Conservation (phyloP, 768 basidiomycete species). For the Cantharellus anzutake region DNA sequence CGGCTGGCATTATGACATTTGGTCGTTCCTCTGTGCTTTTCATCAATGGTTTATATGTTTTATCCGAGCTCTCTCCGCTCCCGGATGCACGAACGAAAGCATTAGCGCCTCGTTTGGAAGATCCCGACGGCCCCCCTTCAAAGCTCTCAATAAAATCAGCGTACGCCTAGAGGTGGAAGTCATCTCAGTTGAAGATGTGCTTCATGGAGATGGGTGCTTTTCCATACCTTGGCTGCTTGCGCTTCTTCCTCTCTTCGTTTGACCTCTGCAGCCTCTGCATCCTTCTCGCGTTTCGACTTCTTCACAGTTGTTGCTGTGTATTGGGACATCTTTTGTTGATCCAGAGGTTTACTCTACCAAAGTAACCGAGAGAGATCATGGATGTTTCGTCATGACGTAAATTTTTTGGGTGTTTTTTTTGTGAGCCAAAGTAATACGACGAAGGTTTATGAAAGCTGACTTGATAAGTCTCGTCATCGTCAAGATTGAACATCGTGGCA, state of each 20-base stretch:
- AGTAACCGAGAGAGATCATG: conserved; percentile 17
- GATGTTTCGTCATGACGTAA: conserved; percentile 16
- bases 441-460: conserved; percentile 59
- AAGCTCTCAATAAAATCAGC: conserved; percentile 75
- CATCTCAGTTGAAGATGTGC: conserved; percentile 4
- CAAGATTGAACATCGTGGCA: conserved; percentile 58
- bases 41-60: conserved; percentile 1
- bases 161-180: conserved; percentile 18
- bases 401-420: not conserved
- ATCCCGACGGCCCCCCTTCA: conserved; percentile 17
- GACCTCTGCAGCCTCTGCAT: conserved; percentile 79
- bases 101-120: conserved; percentile 5
- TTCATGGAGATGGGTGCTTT: conserved; percentile 6
- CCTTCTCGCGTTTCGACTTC: conserved; percentile 83
- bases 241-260: conserved; percentile 75
- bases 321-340: conserved; percentile 68
- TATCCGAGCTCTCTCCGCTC: not conserved
- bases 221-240: conserved; percentile 41
- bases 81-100: conserved; percentile 9
- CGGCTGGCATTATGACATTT: too few relatives aligned
- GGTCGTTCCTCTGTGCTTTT: not conserved
- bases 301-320: conserved; percentile 67
- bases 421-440: conserved; percentile 33
- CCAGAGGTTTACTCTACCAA: conserved; percentile 63
- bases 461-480: conserved; percentile 66